A percentile compares a stretch with the other conserved stretches of the same genome.
Evolutionary conservation across 2,329 filamentous ascomycete genomes (phyloP).

Genomic region (Apiospora koreana): DNA sequence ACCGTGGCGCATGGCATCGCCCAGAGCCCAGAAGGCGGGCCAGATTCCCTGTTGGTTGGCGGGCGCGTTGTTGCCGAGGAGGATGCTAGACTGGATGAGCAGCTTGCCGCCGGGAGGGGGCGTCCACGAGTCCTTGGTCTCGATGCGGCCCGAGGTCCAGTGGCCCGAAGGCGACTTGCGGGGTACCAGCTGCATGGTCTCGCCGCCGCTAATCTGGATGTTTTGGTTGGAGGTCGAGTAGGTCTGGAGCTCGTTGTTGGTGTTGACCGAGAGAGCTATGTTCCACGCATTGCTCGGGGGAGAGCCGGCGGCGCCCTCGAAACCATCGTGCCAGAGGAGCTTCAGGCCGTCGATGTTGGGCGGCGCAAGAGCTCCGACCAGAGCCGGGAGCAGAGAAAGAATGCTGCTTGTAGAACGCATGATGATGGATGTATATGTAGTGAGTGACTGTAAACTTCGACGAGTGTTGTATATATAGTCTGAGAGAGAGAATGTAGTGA

Average conservation of each 20-base stretch:
- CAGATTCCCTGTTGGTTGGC: constrained; percentile 50
- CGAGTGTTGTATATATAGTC: constrained; percentile 10
- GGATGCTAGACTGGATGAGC: constrained; percentile 45
- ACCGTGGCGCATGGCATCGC: constrained; percentile 46
- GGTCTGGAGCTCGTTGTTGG: constrained; percentile 51
- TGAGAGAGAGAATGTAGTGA: constrained; percentile 1
- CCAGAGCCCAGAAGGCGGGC: constrained; percentile 56
- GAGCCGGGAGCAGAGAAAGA: constrained; percentile 27
- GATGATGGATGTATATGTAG: constrained; percentile 15
- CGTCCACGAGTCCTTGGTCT: constrained; percentile 48
- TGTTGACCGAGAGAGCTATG: constrained; percentile 43
- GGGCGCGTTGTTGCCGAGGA: constrained; percentile 41
- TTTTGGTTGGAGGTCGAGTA: constrained; percentile 47
- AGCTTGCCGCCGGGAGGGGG: constrained; percentile 42
- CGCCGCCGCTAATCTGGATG: constrained; percentile 51
- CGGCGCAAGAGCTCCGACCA: constrained; percentile 29
- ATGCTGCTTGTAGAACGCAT: constrained; percentile 31
- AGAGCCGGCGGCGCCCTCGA: constrained; percentile 41
- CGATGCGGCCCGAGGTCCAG: constrained; percentile 54
- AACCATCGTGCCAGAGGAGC: constrained; percentile 47
- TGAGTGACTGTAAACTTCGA: not conserved
- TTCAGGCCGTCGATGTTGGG: constrained; percentile 37
- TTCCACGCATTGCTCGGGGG: constrained; percentile 46
- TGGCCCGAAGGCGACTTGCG: constrained; percentile 37
- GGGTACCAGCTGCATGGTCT: constrained; percentile 54